These are phyloP conservation scores for Sphagnum fallax DNA, from an alignment of 228 moss, liverwort and hornwort species.

Conservation along the genomic window DNA sequence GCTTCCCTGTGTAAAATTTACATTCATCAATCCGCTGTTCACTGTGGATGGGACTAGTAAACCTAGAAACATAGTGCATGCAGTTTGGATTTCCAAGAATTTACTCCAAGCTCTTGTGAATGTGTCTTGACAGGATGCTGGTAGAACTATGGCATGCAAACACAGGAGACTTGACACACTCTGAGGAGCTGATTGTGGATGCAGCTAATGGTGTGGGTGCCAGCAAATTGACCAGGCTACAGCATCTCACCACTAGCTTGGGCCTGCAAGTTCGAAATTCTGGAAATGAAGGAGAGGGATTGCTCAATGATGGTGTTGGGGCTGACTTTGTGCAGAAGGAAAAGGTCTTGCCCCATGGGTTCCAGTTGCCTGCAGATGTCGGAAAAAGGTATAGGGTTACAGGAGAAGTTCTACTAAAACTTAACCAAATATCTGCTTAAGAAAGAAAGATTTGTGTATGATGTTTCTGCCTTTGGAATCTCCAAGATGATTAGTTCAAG, in stretches of 20 bases:
- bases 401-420: too few species aligned
- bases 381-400: conserved; percentile 35
- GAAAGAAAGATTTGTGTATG: too few species aligned
- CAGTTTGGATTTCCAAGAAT: conserved; percentile 2
- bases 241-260: conserved; percentile 34
- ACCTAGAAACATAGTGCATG: too few species aligned
- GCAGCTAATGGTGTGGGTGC: conserved; percentile 96
- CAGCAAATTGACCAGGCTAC: conserved; percentile 47
- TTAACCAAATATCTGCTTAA: too few species aligned
- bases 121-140: conserved; percentile 62
- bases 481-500: too few species aligned
- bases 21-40: too few species aligned
- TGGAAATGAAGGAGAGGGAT: conserved; percentile 57
- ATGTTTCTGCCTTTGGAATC: too few species aligned
- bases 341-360: conserved; percentile 60
- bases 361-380: conserved; percentile 33
- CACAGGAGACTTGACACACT: conserved; percentile 14
- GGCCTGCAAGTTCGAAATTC: conserved; percentile 67
- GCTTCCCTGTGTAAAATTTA: too few species aligned
- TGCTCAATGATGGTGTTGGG: conserved; percentile 70
- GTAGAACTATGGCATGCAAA: conserved; percentile 47
- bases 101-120: conserved; percentile 31
- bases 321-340: conserved; percentile 97
- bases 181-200: conserved; percentile 66
- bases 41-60: too few species aligned